Evolutionary conservation across 768 basidiomycete genomes (phyloP), one percentile per base, ranked within the genome.

Genomic region (Boletus tylopilopsis): DNA sequence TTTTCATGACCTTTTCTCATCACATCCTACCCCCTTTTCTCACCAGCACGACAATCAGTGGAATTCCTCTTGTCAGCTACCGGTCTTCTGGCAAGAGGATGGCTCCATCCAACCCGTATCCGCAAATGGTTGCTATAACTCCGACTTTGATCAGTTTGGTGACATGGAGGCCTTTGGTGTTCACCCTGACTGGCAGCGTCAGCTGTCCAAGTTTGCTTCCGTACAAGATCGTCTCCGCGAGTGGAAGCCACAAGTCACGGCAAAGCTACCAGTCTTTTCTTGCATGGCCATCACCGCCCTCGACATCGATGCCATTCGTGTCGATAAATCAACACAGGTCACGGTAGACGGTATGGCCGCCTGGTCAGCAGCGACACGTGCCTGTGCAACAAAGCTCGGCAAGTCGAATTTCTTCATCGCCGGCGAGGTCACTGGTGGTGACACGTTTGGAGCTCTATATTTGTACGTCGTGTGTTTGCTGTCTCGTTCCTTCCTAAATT

Each of bases 121-220:
- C 47, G 70, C 74, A 13, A 70, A 77, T 42, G 93, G 93, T 18
- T 96, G 94, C 67, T 73, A 84, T 55, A 64, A 70, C 13, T 93
- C 90, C 16, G 91, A 94, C 54, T 94, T 95, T 58, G 94, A 96
- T 69, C 93, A 95, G 53, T 96, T 88, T 58, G 94, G 94, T 54
- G 94, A 96, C 71, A 91, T 92, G 82, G 94, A 96, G 68, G 94
- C 94, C 55, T 95, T 95, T 64, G 94, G 94, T 85, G 93, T 96
- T 25, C 89, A 91, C 70, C 90, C 88, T 38, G 87, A 91, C 71
- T 93, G 84, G 88, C 81, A 95, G 63, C 93, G 94, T 77, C 89
- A 96, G 67, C 73, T 96, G 19, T 82, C 91, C 57, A 96, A 96
- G 64, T 95, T 95, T 68, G 92, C 94, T 32, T 94, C 93, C 49